Evolutionary conservation across 306 rosid species (phyloP), one percentile per base, ranked within the genome.

Genomic region (Lagenaria siceraria): DNA sequence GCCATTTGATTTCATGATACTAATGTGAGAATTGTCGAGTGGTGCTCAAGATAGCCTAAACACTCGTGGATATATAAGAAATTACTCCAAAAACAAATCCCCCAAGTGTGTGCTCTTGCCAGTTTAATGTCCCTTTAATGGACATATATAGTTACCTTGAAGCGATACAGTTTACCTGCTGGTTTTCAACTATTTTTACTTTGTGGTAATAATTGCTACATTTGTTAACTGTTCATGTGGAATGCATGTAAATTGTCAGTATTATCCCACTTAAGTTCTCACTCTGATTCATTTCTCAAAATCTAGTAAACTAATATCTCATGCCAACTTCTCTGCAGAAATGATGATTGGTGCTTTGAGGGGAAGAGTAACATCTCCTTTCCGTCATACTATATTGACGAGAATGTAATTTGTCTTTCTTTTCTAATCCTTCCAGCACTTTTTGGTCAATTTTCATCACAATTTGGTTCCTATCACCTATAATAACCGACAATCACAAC

Each of bases 381-480:
- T 83, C 99, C 97, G 5, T 95, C 99, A 25, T 95, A 95, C 91
- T 92, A 95, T 81, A 92, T 95, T 85, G 97, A 95, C 82, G 97
- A 95, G 90, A 90, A 90, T 90, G 97, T 92, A 90, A 88, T 83
- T 65, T 86, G 61, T 83, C 87, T 79, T 74, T 76, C 74, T 13
- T 61, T 27, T 73, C 18, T 74, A 78, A 77, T 59, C 18, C 43
- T 75, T 46, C 56, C 33, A 78, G 69, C 25, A 4, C 48, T 49
- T 27, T 54, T 10, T 14, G 24, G 75, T 46, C 75, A 24, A 43
- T 42, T 43, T 46, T 7, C 22, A 21, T 43, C 13, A 22, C 55
- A 15, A 42, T 22, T 71, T 48, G 38, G 36, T 25, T 72, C 76
- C 6, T 19, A 49, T 72, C 18, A 24, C 6, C 11, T 21, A 43